Evolutionary conservation across 768 basidiomycete species (phyloP), one percentile per base, ranked within the genome.

Genomic region (Mycena kentingensis): DNA sequence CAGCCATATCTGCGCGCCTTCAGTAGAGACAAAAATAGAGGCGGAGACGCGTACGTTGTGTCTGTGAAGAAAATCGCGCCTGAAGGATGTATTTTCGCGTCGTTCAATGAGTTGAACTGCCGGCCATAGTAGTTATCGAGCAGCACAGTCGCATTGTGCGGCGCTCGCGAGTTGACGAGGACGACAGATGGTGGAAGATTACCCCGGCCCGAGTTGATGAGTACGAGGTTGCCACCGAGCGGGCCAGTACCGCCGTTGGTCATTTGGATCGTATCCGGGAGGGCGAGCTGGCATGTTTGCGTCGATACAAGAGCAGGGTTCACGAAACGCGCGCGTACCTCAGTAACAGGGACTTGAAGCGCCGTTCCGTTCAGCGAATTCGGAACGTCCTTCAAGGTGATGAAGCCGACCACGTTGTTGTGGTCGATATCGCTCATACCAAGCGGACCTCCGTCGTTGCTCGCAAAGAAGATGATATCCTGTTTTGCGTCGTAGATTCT

Each of bases 101-200:
- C 90, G 36, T 60, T 55, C 32, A 92, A 65, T 1, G 89, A 89
- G 68, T 88, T 90, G 70, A 90, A 93, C 58, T 90, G 88, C 3
- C 87, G 74, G 2, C 89, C 89, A 60, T 81, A 87, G 68, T 78
- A 89, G 70, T 90, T 92, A 68, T 91, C 87, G 54, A 92, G 67
- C 15, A 92, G 66, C 26, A 87, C 77, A 0, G 86, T 90, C 3
- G 78, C 70, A 49, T 90, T 87, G 68, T 83, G 75, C 0, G 52
- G 57, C 5, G 58, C 29, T 3, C 61, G 63, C 0, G 88, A 86
- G 63, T 88, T 82, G 43, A 90, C 82, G 22, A 86, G 76, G 0
- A 77, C 82, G 35, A 55, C 49, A n/a, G 58, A 55, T n/a, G 53
- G 53, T 15, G 58, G 53, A 34, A 59, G 43, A 10, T 39, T 18